A percentile compares a stretch with the other conserved stretches of the same genome.
Conservation (phyloP, 2,329 filamentous ascomycete genomes). For the Phialemoniopsis sp. region DNA sequence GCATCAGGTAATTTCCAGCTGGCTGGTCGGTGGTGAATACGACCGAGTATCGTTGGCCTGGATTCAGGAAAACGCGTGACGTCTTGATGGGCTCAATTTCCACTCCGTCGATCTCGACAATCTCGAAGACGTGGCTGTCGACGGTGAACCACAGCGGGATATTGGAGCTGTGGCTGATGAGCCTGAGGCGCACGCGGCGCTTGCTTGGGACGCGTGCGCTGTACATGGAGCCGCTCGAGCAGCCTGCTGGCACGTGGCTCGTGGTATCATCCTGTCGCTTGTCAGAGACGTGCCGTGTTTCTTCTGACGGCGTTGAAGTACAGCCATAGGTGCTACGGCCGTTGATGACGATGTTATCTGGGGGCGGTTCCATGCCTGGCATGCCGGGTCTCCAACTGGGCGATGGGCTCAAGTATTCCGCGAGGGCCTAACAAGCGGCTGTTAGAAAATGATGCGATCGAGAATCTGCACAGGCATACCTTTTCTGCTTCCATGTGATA, state of each 20-base stretch:
- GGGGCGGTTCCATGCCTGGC: conserved; percentile 33
- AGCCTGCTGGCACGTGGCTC: too few relatives aligned
- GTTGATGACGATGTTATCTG: conserved; percentile 35
- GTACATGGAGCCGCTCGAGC: too few relatives aligned
- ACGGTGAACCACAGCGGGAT: conserved; percentile 29
- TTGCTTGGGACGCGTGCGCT: too few relatives aligned
- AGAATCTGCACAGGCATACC: too few relatives aligned
- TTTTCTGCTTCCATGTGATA: conserved; percentile 20
- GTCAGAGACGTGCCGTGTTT: too few relatives aligned
- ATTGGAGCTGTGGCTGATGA: conserved; percentile 34
- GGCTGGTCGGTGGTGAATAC: conserved; percentile 14
- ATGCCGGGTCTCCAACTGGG: too few relatives aligned
- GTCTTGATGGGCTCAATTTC: conserved; percentile 26
- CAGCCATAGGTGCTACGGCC: conserved; percentile 30
- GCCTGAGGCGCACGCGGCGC: conserved; percentile 21
- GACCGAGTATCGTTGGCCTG: conserved; percentile 32
- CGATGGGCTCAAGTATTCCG: too few relatives aligned
- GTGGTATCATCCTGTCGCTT: too few relatives aligned
- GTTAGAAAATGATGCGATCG: too few relatives aligned
- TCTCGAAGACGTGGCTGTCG: conserved; percentile 28
- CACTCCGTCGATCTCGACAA: conserved; percentile 34
- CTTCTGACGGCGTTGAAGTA: conserved; percentile 1
- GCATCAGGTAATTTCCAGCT: conserved; percentile 2
- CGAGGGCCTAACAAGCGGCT: too few relatives aligned
- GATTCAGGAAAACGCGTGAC: conserved; percentile 29